These are phyloP conservation scores for Torulaspora quercuum DNA, from an alignment of 805 yeast species.

Conservation along the genomic window DNA sequence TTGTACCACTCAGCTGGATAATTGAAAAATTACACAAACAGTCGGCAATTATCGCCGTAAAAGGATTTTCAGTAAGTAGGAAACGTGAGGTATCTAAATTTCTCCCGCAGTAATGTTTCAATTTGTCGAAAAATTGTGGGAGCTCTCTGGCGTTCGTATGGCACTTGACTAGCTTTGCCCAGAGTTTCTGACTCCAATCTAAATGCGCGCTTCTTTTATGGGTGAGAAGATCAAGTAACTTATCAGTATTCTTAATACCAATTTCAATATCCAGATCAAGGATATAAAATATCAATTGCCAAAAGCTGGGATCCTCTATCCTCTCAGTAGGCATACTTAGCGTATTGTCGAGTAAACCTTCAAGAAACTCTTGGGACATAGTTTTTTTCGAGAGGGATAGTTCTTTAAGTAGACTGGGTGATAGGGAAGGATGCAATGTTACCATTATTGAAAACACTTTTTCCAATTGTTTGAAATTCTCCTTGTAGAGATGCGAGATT, in stretches of 20 bases:
- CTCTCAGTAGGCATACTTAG: slow-evolving; percentile 7
- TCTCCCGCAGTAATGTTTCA: slow-evolving; percentile 36
- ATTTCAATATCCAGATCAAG: slow-evolving; percentile 56
- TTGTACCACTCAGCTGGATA: slow-evolving; percentile 39
- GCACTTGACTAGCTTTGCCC: slow-evolving; percentile 42
- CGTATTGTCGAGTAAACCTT: slow-evolving; percentile 23
- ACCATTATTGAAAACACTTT: slow-evolving; percentile 45
- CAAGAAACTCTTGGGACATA: slow-evolving; percentile 50
- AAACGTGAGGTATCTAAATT: slow-evolving; percentile 7
- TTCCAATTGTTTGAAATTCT: slow-evolving; percentile 41
- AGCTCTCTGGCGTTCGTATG: slow-evolving; percentile 58
- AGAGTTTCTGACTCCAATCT: slow-evolving; percentile 17
- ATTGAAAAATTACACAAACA: slow-evolving; percentile 46
- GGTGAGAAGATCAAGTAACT: slow-evolving; percentile 13
- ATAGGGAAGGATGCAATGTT: slow-evolving; percentile 37
- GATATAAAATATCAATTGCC: slow-evolving; percentile 47
- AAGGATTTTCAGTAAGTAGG: slow-evolving; percentile 30
- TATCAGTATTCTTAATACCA: slow-evolving; percentile 45
- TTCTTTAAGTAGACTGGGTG: slow-evolving; percentile 45
- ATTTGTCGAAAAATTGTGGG: slow-evolving; percentile 45
- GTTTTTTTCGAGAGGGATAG: slow-evolving; percentile 52
- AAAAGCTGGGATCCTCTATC: slow-evolving; percentile 32
- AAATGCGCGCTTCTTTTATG: slow-evolving; percentile 10
- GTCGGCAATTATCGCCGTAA: slow-evolving; percentile 40
- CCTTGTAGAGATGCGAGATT: slow-evolving; percentile 24